phyloP scores from a whole-genome alignment of 2,329 filamentous ascomycete genomes.

The Tothia fuscella region DNA sequence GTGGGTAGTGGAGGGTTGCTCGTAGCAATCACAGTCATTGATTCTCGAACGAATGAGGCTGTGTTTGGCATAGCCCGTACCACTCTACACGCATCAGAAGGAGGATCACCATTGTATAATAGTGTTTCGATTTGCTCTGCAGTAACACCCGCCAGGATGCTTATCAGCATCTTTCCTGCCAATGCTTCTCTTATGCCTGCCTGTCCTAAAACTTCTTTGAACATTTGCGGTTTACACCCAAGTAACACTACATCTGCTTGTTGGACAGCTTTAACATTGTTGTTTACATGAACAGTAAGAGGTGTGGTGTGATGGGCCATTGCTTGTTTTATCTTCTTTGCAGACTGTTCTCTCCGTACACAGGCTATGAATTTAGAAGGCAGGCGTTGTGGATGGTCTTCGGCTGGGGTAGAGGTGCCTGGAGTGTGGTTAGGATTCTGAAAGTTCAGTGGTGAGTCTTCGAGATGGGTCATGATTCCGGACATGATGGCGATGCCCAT shows the following conservation, averaged over 20 bases:
- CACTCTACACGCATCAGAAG: slow-evolving; percentile 45
- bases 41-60: slow-evolving; percentile 63
- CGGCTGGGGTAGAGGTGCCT: slow-evolving; percentile 25
- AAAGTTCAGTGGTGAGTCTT: slow-evolving; percentile 34
- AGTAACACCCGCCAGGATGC: slow-evolving; percentile 67
- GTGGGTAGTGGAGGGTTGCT: slow-evolving; percentile 45
- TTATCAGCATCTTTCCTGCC: slow-evolving; percentile 68
- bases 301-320: slow-evolving; percentile 48
- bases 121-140: slow-evolving; percentile 54
- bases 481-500: slow-evolving; percentile 78
- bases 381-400: slow-evolving; percentile 41
- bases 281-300: slow-evolving; percentile 56
- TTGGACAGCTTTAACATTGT: slow-evolving; percentile 56
- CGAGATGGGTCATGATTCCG: slow-evolving; percentile 63
- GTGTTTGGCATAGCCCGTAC: slow-evolving; percentile 81
- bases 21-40: slow-evolving; percentile 65
- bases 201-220: slow-evolving; percentile 53
- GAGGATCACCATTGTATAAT: slow-evolving; percentile 38
- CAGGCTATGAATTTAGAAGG: slow-evolving; percentile 72
- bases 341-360: slow-evolving; percentile 58
- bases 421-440: slow-evolving; percentile 26
- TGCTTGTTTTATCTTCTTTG: slow-evolving; percentile 53
- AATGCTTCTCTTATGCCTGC: slow-evolving; percentile 61
- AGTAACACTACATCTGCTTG: slow-evolving; percentile 64
- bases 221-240: slow-evolving; percentile 69